Base-by-base conservation (phyloP, 768 basidiomycete species). In the Jaapia argillacea region DNA sequence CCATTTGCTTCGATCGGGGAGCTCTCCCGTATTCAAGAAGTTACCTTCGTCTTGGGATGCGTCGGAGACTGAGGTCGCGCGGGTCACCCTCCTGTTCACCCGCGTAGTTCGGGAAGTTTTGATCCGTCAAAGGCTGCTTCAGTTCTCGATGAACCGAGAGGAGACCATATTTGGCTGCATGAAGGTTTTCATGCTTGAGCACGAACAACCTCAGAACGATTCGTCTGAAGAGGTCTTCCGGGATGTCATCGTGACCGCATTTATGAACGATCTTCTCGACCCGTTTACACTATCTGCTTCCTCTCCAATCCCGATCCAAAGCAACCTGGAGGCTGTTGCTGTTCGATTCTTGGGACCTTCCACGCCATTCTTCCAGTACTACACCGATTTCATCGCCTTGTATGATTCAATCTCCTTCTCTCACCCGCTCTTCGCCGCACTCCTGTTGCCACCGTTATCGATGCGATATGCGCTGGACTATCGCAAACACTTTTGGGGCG, bases 131-230 rank as follows among this genome's bases (percentile, higher is more conserved):
- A 65, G 67, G 1, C 60, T 79, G 26, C 48, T 43, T 1, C 47
- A 53, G 20, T 71, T 75, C 12, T 54, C 66, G 5, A 57, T 79
- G 54, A 66, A 60, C 14, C 66, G 74, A 36, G 75, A 77, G 41
- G 76, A 82, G 48, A 63, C 71, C 1, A 67, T 85, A 4, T 83
- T 92, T 51, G 75, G 71, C 16, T 84, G 90, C 49, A 93, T 96
- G 88, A 88, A 87, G 50, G 77, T 96, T 13, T 91, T 90, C 62
- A 93, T 96, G 91, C 76, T 98, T 23, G 93, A 98, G 58, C 87
- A 94, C 56, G 88, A 76, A 1, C 81, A 87, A 51, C 54, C 63
- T 0, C 64, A 75, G 41, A 54, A 52, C 45, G 54, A 47, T 26
- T 52, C 51, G 25, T 48, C 40, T 6, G 75, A 69, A 36, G 85